These are phyloP conservation scores for Stramenopiles sp. DNA, from an alignment of 352 stramenopile genomes.

Conservation along the genomic window DNA sequence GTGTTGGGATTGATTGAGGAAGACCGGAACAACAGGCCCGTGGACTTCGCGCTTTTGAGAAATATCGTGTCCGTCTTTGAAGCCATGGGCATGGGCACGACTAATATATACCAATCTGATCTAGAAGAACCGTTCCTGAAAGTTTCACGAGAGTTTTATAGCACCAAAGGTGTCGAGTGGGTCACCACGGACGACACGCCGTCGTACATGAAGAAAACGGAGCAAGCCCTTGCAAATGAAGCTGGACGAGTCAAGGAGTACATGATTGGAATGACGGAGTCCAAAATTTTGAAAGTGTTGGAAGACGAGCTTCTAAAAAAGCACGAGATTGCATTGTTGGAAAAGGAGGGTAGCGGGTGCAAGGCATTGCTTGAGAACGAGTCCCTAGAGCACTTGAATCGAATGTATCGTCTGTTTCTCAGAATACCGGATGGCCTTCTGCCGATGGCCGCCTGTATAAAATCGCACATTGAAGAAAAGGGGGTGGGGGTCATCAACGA, in stretches of 20 bases:
- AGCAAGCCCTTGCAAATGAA: slow-evolving; percentile 53
- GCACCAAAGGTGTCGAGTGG: slow-evolving; percentile 86
- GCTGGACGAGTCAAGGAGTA: slow-evolving; percentile 73
- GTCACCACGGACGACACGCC: slow-evolving; percentile 88
- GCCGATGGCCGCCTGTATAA: slow-evolving; percentile 84
- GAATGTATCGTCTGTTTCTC: slow-evolving; percentile 94
- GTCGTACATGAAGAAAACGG: slow-evolving; percentile 89
- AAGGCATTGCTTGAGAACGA: slow-evolving; percentile 86
- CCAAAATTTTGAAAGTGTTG: slow-evolving; percentile 74
- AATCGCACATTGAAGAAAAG: slow-evolving; percentile 76
- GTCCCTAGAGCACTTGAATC: slow-evolving; percentile 62
- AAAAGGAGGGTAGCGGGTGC: slow-evolving; percentile 91
- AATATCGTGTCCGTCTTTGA: slow-evolving; percentile 93
- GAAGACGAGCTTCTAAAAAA: slow-evolving; percentile 80
- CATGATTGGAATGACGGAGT: slow-evolving; percentile 81
- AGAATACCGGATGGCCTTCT: slow-evolving; percentile 82
- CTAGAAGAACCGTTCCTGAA: slow-evolving; percentile 67
- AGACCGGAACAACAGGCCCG: slow-evolving; percentile 87
- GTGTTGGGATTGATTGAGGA: slow-evolving; percentile 92
- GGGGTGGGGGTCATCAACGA: slow-evolving; percentile 64
- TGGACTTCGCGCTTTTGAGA: slow-evolving; percentile 88
- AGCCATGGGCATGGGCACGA: slow-evolving; percentile 82
- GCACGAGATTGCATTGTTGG: slow-evolving; percentile 82
- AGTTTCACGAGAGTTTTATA: slow-evolving; percentile 61
- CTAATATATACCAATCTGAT: slow-evolving; percentile 87